Evolutionary conservation across 163 green algal genomes (phyloP), one percentile per base, ranked within the genome.

Genomic region (Chlamydomonas reinhardtii): DNA sequence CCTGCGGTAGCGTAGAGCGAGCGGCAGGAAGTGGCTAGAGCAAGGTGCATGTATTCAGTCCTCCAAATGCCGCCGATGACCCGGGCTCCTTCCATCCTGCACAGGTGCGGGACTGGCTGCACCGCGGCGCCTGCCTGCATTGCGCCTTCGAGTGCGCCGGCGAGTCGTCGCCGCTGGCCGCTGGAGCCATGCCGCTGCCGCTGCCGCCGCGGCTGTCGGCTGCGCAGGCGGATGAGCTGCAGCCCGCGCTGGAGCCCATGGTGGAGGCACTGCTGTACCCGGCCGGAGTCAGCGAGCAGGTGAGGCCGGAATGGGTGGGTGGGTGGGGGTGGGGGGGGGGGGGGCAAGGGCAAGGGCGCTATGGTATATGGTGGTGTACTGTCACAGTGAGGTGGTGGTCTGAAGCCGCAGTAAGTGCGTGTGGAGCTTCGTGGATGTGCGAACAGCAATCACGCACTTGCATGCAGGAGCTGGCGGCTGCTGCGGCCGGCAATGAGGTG

Each of bases 51-150:
- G 56, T n/a, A n/a, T n/a, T n/a, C 56, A 2, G 22, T 22, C 17
- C 56, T 24, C 4, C 9, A 64, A 19, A 8, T 68, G 27, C 24
- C 24, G 25, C 5, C 2, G 4, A 31, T 68, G 2, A 3, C 29
- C 19, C 61, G 9, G 25, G 9, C 20, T 2, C 22, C 1, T 65
- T 19, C 6, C 59, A 31, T n/a, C 22, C 73, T 6, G 31, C 27
- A 16, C 43, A 85, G 79, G 79, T 85, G 52, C 79, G 79, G 15
- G 79, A 85, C 79, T 85, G 79, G 79, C 69, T 85, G 34, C 79
- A 62, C 0, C 69, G 68, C 35, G 79, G 79, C 68, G 77, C 68
- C 79, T 85, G 79, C 54, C 2, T 85, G 68, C 68, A 72, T 2
- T 85, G 79, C 52, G 79, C 79, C 16, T 78, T 59, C 29, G 68